Base-by-base conservation (phyloP, 2,329 filamentous ascomycete genomes). In the Nemania bipapillata region DNA sequence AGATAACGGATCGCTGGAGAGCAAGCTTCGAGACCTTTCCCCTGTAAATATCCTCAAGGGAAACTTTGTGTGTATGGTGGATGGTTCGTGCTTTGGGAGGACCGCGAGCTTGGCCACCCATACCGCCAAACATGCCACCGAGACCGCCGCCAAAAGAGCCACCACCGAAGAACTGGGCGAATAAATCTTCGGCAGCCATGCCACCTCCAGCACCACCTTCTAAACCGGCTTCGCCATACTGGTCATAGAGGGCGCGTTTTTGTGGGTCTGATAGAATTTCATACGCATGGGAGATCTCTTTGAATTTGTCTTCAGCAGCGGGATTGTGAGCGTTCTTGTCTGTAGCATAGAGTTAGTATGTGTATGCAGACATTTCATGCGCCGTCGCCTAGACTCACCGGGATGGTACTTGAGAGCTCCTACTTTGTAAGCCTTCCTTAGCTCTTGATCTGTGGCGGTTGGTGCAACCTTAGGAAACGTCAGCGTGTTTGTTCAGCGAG, bases 11-110 rank as follows among this genome's bases (percentile, higher is more conserved):
- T 80, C 97, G 96, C 83, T 99, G 96, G 52, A 99, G 87, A 32
- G 96, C 96, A 61, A 99, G 88, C 85, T 99, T 99, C 65, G 95
- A 98, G 71, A 97, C 89, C 87, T 99, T 99, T 79, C 96, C 96
- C 72, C 92, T 91, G 88, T 99, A 99, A 80, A 99, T 94, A 76
- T 99, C 96, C 83, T 99, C 96, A 60, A 99, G 89, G 12, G 93
- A 94, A 69, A 99, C 96, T 84, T 97, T 97, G 90, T 98, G 96
- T 58, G 96, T 94, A 84, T 99, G 96, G 83, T 97, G 93, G 76
- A 99, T 99, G 66, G 95, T 97, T 75, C 96, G 91, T 56, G 96
- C 95, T 87, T 99, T 91, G 70, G 87, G 85, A 35, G 95, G 95
- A 20, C 94, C 95, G 64, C 90, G 89, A 62, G 92, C 90, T 76